phyloP scores from a whole-genome alignment of 768 basidiomycete species.

The Lentinula lateritia region DNA sequence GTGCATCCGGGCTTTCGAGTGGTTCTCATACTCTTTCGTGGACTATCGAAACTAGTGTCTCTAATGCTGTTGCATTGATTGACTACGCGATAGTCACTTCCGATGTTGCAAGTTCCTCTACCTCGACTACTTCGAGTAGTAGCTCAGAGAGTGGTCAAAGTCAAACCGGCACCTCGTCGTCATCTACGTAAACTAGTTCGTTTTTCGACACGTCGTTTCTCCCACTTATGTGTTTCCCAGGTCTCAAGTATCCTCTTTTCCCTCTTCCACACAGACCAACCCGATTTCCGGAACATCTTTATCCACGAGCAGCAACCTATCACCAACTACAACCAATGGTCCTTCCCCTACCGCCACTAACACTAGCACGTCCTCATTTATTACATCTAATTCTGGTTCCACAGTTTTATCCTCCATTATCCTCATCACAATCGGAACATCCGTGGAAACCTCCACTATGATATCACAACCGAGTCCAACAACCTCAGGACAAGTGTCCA shows the following conservation, averaged over 20 bases:
- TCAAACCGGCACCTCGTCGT: background rate
- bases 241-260: background rate
- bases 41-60: background rate
- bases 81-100: background rate
- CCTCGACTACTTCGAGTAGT: background rate
- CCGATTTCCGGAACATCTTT: background rate
- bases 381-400: background rate
- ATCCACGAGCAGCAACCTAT: too few relatives aligned
- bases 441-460: background rate
- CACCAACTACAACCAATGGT: too few relatives aligned
- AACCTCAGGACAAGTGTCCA: background rate
- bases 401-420: background rate
- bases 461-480: background rate
- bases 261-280: background rate
- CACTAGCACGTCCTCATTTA: background rate
- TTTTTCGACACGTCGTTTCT: background rate
- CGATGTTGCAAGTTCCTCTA: background rate
- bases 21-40: background rate
- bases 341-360: background rate
- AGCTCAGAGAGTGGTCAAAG: background rate
- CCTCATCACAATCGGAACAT: background rate
- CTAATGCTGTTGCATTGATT: background rate
- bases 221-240: background rate
- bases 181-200: background rate
- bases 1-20: background rate